Percentiles rank a stretch among this genome's conserved stretches.
phyloP scores from a whole-genome alignment of 2,329 filamentous ascomycete species.

The Nemania diffusa region DNA sequence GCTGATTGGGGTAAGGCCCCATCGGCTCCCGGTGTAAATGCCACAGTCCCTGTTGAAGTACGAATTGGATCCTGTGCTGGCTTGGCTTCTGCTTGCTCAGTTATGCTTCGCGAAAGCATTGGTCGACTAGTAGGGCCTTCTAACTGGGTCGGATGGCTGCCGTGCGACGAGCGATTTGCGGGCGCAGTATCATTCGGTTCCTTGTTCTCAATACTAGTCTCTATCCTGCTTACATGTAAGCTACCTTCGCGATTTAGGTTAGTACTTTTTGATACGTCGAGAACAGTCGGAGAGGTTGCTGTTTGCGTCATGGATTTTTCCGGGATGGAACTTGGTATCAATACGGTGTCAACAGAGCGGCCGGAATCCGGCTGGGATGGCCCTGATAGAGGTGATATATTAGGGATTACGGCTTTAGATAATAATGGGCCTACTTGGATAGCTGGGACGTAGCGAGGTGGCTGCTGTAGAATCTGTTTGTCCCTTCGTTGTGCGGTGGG shows the following conservation, averaged over 20 bases:
- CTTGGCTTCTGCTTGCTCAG: conserved; percentile 37
- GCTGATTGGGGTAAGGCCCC: background rate
- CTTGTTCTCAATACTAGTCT: conserved; percentile 36
- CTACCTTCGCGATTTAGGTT: conserved; percentile 76
- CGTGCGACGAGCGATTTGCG: conserved; percentile 35
- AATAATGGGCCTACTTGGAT: conserved; percentile 35
- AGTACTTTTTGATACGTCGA: conserved; percentile 76
- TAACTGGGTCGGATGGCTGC: conserved; percentile 36
- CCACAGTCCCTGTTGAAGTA: conserved; percentile 13
- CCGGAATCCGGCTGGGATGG: conserved; percentile 50
- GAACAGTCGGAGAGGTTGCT: conserved; percentile 75
- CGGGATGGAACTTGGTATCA: conserved; percentile 71
- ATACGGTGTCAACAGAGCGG: conserved; percentile 58
- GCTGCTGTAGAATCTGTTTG: conserved; percentile 11
- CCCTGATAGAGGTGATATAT: conserved; percentile 49
- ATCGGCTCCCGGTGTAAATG: background rate
- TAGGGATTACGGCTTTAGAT: conserved; percentile 36
- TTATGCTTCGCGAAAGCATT: conserved; percentile 36
- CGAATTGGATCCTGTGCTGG: conserved; percentile 33
- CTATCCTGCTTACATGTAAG: conserved; percentile 62
- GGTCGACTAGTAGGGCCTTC: conserved; percentile 5
- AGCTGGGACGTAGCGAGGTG: conserved; percentile 9
- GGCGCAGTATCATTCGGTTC: conserved; percentile 11
- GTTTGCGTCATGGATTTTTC: conserved; percentile 81
- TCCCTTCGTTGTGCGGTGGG: conserved; percentile 7